Evolutionary conservation across 1,284 basidiomycete genomes (phyloP), one percentile per base, ranked within the genome.

Genomic region (Trametes versicolor): DNA sequence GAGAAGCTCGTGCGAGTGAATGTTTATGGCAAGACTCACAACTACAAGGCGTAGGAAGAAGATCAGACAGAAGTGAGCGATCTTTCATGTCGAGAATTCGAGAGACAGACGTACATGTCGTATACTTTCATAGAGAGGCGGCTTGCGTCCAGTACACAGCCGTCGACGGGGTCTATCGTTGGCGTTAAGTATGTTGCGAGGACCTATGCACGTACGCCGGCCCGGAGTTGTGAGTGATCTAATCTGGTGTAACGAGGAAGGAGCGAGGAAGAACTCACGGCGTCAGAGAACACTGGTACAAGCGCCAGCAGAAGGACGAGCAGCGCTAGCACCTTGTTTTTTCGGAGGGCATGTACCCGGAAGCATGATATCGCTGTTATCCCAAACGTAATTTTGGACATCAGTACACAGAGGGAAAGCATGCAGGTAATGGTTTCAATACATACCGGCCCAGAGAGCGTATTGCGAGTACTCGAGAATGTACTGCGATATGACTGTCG

Each of bases 391-490:
- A 39, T 12, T 39, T 2, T 4, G 4, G 19, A 43, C n/a, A 17
- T 13, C 8, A 7, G 15, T 2, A 19, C 41, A 43, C 6, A 13
- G 41, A 19, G 15, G 19, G 15, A 39, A 3, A 17, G 3, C 15
- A 13, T n/a, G 41, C 15, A 43, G 19, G 3, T 7, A 19, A 17
- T 19, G 17, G 19, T 4, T 43, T 10, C 19, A 43, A n/a, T 4
- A 15, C 55, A 10, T 17, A 57, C 55, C 55, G 13, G 17, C 55
- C 55, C 55, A 57, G 4, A 57, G 25, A 8, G 29, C 55, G 10
- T 57, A 47, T 15, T 45, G 55, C 36, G 55, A 57, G 43, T 27
- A 57, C 29, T 57, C 29, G 2, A 47, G 19, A n/a, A 57, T 32
- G 29, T 57, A 57, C n/a, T 47, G 55, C 19, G 55, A 57, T 29